These are phyloP conservation scores for Teratosphaeriaceae sp. DNA, from an alignment of 2,329 filamentous ascomycete genomes.

Conservation along the genomic window DNA sequence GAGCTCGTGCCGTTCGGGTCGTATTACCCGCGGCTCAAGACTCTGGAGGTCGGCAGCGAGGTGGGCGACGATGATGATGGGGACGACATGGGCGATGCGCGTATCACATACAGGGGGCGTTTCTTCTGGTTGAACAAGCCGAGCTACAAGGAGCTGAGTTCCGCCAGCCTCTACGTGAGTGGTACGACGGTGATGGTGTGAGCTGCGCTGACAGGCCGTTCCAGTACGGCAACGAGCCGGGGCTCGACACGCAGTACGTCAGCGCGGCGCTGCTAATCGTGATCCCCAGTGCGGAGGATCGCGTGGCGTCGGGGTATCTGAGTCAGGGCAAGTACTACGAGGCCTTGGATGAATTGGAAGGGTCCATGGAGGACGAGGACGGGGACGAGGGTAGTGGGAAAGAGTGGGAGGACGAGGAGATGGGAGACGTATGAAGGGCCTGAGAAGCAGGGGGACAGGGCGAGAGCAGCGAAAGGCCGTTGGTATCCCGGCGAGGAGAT, in stretches of 20 bases:
- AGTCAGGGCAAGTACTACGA: background rate
- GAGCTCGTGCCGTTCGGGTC: background rate
- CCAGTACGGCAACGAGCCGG: background rate
- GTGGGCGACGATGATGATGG: background rate
- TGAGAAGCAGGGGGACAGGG: too few species aligned
- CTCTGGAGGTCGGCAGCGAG: background rate
- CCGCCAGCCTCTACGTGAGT: slow-evolving; percentile 1
- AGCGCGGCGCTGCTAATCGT: background rate
- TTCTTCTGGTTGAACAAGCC: slow-evolving; percentile 1
- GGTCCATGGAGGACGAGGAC: background rate
- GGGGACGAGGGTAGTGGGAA: background rate
- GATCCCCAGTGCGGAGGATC: background rate
- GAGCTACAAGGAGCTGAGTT: slow-evolving; percentile 2
- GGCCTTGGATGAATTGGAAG: background rate
- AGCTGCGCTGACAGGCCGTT: background rate
- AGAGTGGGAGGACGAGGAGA: background rate
- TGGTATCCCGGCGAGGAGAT: too few species aligned
- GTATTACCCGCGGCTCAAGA: background rate
- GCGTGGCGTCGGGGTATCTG: background rate
- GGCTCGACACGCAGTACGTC: background rate
- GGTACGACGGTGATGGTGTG: background rate
- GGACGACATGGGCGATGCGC: background rate
- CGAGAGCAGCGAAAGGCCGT: too few species aligned
- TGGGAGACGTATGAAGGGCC: too few species aligned
- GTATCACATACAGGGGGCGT: background rate